Percentiles rank a stretch among this genome's conserved stretches.
Evolutionary conservation across 139 green algal genomes (phyloP).

Genomic region (Dunaliella primolecta): DNA sequence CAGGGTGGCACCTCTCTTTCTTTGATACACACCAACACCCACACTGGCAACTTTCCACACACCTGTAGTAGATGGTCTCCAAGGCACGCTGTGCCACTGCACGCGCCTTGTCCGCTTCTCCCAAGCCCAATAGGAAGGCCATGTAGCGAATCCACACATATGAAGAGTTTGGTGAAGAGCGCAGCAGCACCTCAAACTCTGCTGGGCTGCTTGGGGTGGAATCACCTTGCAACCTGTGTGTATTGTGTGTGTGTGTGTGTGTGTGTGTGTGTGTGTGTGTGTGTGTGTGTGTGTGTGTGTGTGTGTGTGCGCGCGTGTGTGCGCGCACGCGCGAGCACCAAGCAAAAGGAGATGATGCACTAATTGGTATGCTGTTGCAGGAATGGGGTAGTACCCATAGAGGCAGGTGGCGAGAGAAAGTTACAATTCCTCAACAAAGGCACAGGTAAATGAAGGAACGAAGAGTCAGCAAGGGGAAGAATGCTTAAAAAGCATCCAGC

Average conservation of each 20-base stretch:
- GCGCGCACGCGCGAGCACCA: too few relatives aligned
- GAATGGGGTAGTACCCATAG: too few relatives aligned
- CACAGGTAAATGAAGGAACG: too few relatives aligned
- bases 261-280: conserved; percentile 10
- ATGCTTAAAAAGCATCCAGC: too few relatives aligned
- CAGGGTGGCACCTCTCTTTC: too few relatives aligned
- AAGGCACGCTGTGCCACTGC: conserved; percentile 83
- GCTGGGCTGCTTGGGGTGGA: conserved; percentile 52
- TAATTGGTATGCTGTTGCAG: too few relatives aligned
- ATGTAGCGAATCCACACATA: conserved; percentile 95
- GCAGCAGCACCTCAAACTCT: conserved; percentile 82
- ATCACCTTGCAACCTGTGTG: conserved; percentile 30
- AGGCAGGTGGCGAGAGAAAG: too few relatives aligned
- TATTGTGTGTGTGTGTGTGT: too few relatives aligned
- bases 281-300: conserved; percentile 14
- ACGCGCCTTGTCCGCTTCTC: conserved; percentile 69
- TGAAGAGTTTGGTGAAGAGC: conserved; percentile 72
- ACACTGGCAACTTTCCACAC: background rate
- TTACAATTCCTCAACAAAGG: too few relatives aligned
- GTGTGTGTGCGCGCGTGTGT: too few relatives aligned
- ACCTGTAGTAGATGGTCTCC: conserved; percentile 76
- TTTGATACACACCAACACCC: background rate
- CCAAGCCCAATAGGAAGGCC: conserved; percentile 80
- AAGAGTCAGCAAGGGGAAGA: too few relatives aligned
- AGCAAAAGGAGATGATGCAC: too few relatives aligned